These are phyloP conservation scores for Drosera capensis DNA, from an alignment of 148 eudicot species.

Conservation along the genomic window DNA sequence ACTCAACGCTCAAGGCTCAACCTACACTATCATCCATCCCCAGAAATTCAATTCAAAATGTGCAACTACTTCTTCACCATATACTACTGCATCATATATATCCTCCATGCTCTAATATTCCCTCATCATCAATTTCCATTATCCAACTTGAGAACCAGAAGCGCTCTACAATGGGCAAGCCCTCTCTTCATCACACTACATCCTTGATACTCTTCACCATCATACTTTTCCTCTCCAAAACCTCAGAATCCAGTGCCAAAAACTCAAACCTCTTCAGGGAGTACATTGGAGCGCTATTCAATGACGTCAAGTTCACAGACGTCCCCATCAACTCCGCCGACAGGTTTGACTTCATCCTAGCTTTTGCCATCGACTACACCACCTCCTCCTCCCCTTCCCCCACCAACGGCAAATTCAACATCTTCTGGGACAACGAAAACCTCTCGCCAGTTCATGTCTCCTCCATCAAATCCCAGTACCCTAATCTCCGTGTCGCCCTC, in stretches of 20 bases:
- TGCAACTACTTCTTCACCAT: no score
- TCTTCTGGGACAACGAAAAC: conserved; percentile 33
- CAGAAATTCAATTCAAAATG: no score
- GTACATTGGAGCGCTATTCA: conserved; percentile 49
- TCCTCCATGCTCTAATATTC: no score
- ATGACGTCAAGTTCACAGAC: conserved; percentile 26
- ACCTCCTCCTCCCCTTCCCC: conserved; percentile 29
- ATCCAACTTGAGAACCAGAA: no score
- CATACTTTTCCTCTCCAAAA: conserved; percentile 4
- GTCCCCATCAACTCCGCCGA: conserved; percentile 37
- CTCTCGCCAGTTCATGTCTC: conserved; percentile 21
- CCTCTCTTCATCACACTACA: background rate
- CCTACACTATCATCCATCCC: no score
- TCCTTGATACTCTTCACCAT: background rate
- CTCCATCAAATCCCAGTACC: conserved; percentile 16
- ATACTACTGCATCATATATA: no score
- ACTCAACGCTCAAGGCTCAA: no score
- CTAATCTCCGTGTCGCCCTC: conserved; percentile 26
- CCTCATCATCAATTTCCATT: no score
- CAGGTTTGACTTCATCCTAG: conserved; percentile 39
- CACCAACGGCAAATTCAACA: conserved; percentile 35
- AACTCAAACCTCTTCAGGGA: conserved; percentile 38
- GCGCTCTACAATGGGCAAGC: no score
- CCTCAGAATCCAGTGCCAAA: conserved; percentile 10
- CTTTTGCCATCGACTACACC: conserved; percentile 53